Evolutionary conservation across 139 green algal species (phyloP).

Genomic region (Haematococcus lacustris): DNA sequence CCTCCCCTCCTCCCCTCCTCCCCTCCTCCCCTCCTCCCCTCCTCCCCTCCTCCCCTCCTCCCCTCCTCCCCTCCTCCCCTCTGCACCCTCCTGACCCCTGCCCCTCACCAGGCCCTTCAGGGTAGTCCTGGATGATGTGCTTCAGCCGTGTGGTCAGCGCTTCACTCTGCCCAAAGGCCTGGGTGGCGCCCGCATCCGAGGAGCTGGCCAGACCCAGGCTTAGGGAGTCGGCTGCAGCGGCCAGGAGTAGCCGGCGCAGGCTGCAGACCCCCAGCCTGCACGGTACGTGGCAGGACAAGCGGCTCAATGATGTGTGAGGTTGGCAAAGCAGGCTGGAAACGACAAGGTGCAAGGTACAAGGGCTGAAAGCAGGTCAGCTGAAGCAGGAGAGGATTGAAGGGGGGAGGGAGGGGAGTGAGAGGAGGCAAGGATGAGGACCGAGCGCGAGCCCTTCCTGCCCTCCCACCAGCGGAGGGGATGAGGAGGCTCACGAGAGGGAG

Average conservation of each 20-base stretch:
- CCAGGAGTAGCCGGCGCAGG: constrained; percentile 56
- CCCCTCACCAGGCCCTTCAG: constrained; percentile 49
- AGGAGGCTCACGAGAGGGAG: too few relatives aligned
- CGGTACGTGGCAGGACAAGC: too few relatives aligned
- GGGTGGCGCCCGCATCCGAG: constrained; percentile 17
- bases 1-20: not conserved
- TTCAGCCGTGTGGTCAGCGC: constrained; percentile 69
- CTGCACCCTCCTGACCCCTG: not conserved
- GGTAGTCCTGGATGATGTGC: constrained; percentile 77
- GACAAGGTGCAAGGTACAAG: not conserved
- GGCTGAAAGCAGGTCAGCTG: too few relatives aligned
- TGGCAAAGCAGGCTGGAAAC: too few relatives aligned
- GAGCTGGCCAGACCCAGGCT: constrained; percentile 30
- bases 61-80: not conserved
- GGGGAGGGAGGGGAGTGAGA: too few relatives aligned
- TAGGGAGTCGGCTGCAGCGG: constrained; percentile 37
- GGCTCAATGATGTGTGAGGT: too few relatives aligned
- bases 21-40: not conserved
- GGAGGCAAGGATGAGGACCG: too few relatives aligned
- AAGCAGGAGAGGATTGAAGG: too few relatives aligned
- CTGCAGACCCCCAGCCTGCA: constrained; percentile 45
- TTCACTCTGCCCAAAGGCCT: constrained; percentile 80
- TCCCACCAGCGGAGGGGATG: too few relatives aligned
- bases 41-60: not conserved
- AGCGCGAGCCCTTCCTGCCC: too few relatives aligned